These are phyloP conservation scores for Exutisphaerella laricina DNA, from an alignment of 2,329 filamentous ascomycete species.

Conservation along the genomic window DNA sequence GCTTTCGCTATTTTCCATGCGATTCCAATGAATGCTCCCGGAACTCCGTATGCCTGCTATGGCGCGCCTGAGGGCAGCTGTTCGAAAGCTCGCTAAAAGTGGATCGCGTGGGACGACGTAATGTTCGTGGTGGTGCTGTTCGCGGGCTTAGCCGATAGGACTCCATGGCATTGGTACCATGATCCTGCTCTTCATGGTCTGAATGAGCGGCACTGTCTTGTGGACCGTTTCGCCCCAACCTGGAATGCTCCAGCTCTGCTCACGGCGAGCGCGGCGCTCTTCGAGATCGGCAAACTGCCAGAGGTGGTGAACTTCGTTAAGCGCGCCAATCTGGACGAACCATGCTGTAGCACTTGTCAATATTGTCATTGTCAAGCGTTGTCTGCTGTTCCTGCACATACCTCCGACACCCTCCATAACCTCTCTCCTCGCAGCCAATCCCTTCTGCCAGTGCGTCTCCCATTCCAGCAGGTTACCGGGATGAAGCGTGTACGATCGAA, in stretches of 20 bases:
- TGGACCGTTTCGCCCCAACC: conserved; percentile 75
- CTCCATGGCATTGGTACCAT: conserved; percentile 96
- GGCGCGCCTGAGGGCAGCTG: too few relatives aligned
- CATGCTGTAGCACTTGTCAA: conserved; percentile 85
- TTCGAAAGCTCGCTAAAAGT: too few relatives aligned
- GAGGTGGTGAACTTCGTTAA: conserved; percentile 96
- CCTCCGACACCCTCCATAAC: conserved; percentile 77
- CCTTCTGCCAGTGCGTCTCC: conserved; percentile 97
- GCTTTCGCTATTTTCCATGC: too few relatives aligned
- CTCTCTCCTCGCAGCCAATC: conserved; percentile 81
- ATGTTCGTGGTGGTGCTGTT: too few relatives aligned
- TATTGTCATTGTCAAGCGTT: background rate
- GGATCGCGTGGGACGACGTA: too few relatives aligned
- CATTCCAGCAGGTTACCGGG: conserved; percentile 95
- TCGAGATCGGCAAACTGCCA: conserved; percentile 99
- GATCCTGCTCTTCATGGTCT: conserved; percentile 91
- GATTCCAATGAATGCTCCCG: too few relatives aligned
- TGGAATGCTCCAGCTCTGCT: conserved; percentile 91
- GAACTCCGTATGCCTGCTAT: too few relatives aligned
- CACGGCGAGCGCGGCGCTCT: conserved; percentile 80
- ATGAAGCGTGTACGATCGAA: conserved; percentile 93
- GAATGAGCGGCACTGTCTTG: conserved; percentile 95
- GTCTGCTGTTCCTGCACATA: conserved; percentile 5
- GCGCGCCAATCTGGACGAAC: conserved; percentile 96
- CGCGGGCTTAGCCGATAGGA: conserved; percentile 70